Conservation (phyloP, 192 early-diverging fungal genomes). For the Linnemannia schmuckeri region DNA sequence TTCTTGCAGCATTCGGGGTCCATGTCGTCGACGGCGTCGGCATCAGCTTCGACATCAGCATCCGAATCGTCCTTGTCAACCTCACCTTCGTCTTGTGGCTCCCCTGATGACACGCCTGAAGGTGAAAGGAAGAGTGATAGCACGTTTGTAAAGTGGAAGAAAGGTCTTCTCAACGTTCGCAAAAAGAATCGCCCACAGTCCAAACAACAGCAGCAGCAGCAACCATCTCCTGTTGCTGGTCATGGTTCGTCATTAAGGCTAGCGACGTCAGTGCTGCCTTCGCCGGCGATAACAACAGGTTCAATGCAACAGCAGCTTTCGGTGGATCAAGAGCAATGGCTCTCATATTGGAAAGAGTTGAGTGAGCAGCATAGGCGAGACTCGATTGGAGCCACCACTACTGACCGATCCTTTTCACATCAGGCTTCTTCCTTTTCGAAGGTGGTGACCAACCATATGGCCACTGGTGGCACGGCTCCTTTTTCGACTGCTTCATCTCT, state of each 20-base stretch:
- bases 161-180: neutral
- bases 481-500: too few species aligned
- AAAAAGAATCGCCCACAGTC: neutral
- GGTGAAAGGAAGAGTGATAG: neutral
- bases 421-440: neutral
- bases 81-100: neutral
- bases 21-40: neutral
- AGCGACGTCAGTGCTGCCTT: neutral
- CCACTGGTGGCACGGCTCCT: too few species aligned
- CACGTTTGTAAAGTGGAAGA: conserved; percentile 17
- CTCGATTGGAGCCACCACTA: neutral
- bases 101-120: too few species aligned
- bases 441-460: too few species aligned
- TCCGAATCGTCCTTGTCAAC: conserved; percentile 6
- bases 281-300: too few species aligned
- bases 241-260: neutral
- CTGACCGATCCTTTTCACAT: neutral
- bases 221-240: neutral
- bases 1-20: neutral
- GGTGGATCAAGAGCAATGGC: neutral
- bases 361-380: neutral
- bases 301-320: neutral
- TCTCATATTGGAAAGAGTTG: neutral
- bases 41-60: neutral
- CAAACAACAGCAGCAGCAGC: neutral